These are phyloP conservation scores for Coniochaeta hoffmannii DNA, from an alignment of 2,329 filamentous ascomycete genomes.

Conservation along the genomic window DNA sequence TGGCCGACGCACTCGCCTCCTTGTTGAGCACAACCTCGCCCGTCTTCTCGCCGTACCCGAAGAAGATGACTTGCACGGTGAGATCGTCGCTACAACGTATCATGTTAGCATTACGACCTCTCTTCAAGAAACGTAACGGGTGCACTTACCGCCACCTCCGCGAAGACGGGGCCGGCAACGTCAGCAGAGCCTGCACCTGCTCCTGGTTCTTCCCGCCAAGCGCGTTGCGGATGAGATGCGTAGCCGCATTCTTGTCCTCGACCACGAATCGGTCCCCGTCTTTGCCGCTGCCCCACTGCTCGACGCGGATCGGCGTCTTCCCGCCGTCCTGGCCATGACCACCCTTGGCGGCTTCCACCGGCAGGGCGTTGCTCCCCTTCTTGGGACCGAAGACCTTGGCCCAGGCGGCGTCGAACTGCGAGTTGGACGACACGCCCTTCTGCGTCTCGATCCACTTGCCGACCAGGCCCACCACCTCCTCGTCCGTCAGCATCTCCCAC, in stretches of 20 bases:
- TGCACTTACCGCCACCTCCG: slow-evolving; percentile 74
- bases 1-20: slow-evolving; percentile 66
- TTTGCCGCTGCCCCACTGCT: slow-evolving; percentile 81
- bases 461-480: slow-evolving; percentile 93
- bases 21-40: slow-evolving; percentile 78
- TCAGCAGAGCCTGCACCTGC: slow-evolving; percentile 86
- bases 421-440: slow-evolving; percentile 36
- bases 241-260: slow-evolving; percentile 92
- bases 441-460: slow-evolving; percentile 94
- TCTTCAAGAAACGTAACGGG: not conserved
- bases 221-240: slow-evolving; percentile 90
- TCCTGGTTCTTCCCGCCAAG: slow-evolving; percentile 89
- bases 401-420: slow-evolving; percentile 66
- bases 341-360: slow-evolving; percentile 61
- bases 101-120: not conserved
- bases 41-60: slow-evolving; percentile 70
- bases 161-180: slow-evolving; percentile 84
- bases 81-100: slow-evolving; percentile 70
- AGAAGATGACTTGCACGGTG: slow-evolving; percentile 98
- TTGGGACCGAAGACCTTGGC: slow-evolving; percentile 53
- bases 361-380: slow-evolving; percentile 43
- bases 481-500: slow-evolving; percentile 99
- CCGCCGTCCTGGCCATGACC: slow-evolving; percentile 58
- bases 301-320: slow-evolving; percentile 77
- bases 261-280: slow-evolving; percentile 80